phyloP scores from a whole-genome alignment of 768 basidiomycete genomes.

The Podaxis sp. region DNA sequence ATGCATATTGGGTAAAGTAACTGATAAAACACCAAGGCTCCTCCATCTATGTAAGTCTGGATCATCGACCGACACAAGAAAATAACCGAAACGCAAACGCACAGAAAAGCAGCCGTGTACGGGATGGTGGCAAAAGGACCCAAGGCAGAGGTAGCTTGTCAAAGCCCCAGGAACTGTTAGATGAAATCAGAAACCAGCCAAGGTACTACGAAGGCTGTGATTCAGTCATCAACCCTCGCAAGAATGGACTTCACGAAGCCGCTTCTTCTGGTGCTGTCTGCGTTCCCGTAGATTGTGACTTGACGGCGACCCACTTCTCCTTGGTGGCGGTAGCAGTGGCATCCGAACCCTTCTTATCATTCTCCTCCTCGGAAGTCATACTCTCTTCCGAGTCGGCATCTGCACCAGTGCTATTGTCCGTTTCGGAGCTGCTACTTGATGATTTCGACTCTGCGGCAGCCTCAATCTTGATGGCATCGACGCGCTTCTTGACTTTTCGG shows the following conservation, averaged over 20 bases:
- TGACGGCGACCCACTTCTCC: constrained; percentile 82
- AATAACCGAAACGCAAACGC: constrained; percentile 11
- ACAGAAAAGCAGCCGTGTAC: constrained; percentile 2
- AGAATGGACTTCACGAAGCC: constrained; percentile 2
- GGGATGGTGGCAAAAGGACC: not conserved
- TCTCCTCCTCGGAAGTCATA: constrained; percentile 73
- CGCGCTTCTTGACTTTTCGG: constrained; percentile 26
- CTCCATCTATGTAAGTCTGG: constrained; percentile 15
- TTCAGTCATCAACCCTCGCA: not conserved
- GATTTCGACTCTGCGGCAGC: constrained; percentile 28
- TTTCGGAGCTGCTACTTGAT: constrained; percentile 52
- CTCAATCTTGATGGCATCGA: constrained; percentile 49
- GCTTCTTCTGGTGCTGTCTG: constrained; percentile 10
- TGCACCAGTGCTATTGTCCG: constrained; percentile 57
- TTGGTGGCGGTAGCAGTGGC: constrained; percentile 36
- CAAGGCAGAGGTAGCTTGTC: not conserved
- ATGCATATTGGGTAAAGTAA: not conserved
- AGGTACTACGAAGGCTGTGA: not conserved
- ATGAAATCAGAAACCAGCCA: not conserved
- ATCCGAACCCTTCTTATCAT: constrained; percentile 39
- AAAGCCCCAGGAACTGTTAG: not conserved
- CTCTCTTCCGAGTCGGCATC: constrained; percentile 80
- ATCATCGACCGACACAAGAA: constrained; percentile 16
- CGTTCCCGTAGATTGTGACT: constrained; percentile 38
- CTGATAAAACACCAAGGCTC: constrained; percentile 6